Base-by-base conservation (phyloP, 2,329 filamentous ascomycete species). In the Nemania abortiva region DNA sequence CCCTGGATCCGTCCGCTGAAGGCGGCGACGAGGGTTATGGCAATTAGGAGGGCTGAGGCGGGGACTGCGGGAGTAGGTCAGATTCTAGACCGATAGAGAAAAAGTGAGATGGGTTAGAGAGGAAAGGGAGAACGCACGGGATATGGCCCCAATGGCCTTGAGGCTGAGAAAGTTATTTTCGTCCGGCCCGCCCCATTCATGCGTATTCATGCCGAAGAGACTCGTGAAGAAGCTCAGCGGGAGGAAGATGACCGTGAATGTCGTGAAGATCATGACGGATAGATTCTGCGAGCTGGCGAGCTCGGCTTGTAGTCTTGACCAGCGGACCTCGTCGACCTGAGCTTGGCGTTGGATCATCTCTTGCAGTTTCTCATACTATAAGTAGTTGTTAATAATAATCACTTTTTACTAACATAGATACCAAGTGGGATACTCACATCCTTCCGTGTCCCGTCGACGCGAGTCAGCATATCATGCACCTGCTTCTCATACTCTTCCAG, bases 331-430 rank as follows among this genome's bases (percentile, higher is more conserved):
- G 73, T 90, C 88, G 1, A 91, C 88, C 74, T 91, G 89, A 0
- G 89, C 88, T 73, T 91, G 88, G 18, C 89, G 87, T 75, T 91
- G 89, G 49, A 89, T 88, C 84, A 91, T 89, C 76, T 91, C 88
- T 13, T 91, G 85, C 5, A 91, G 83, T 70, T 90, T 90, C 73
- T 90, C 88, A 70, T 90, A 90, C 82, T 86, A 20, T 13, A 42
- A 24, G 27, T 22, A 6, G 3, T 3, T 0, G 37, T 70, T 45
- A 68, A 9, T 27, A 27, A 27, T 27, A 27, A 2, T 27, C 13
- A 29, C 11, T 53, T n/a, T 24, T 10, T 2, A 4, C n/a, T 6
- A 22, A 2, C 29, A 42, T 42, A 1, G 11, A 42, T 5, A 42
- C 7, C 2, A 50, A 24, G 22, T 6, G 20, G 64, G 20, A 47